These are phyloP conservation scores for Diaporthe sp. DNA, from an alignment of 2,329 filamentous ascomycete genomes.

Conservation along the genomic window DNA sequence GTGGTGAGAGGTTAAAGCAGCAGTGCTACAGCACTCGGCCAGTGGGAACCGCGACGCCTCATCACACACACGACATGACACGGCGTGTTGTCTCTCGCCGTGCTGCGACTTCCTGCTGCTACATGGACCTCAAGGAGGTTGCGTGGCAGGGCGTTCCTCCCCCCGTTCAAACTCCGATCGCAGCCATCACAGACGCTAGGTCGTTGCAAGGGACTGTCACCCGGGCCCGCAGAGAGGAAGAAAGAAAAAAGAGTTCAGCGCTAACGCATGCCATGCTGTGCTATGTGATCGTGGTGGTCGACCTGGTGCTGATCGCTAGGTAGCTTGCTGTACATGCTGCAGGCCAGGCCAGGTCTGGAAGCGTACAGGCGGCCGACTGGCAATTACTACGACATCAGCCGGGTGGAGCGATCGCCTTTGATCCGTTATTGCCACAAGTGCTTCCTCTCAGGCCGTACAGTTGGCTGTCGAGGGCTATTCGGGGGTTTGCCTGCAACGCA, in stretches of 20 bases:
- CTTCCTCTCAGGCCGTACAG: not conserved
- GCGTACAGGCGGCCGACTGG: not conserved
- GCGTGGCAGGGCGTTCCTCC: not conserved
- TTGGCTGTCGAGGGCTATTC: not conserved
- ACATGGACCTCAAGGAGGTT: constrained; percentile 3
- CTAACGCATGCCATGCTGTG: constrained; percentile 22
- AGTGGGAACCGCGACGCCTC: not conserved
- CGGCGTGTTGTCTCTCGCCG: constrained; percentile 21
- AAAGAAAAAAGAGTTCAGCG: constrained; percentile 1
- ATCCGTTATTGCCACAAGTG: constrained; percentile 14
- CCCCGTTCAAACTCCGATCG: not conserved
- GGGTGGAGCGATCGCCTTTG: constrained; percentile 5
- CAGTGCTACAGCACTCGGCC: constrained; percentile 7
- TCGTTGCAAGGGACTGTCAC: not conserved
- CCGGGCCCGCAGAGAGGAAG: not conserved
- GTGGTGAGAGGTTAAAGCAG: not conserved
- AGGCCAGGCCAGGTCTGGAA: not conserved
- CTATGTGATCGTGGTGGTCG: not conserved
- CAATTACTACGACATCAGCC: constrained; percentile 16
- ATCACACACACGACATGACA: constrained; percentile 25
- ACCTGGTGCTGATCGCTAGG: not conserved
- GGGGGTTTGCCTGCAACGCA: not conserved
- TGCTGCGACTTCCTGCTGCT: not conserved
- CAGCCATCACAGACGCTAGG: constrained; percentile 13
- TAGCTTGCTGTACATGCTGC: not conserved